Evolutionary conservation across 768 basidiomycete genomes (phyloP), one percentile per base, ranked within the genome.

Genomic region (Tricholoma flavovirens): DNA sequence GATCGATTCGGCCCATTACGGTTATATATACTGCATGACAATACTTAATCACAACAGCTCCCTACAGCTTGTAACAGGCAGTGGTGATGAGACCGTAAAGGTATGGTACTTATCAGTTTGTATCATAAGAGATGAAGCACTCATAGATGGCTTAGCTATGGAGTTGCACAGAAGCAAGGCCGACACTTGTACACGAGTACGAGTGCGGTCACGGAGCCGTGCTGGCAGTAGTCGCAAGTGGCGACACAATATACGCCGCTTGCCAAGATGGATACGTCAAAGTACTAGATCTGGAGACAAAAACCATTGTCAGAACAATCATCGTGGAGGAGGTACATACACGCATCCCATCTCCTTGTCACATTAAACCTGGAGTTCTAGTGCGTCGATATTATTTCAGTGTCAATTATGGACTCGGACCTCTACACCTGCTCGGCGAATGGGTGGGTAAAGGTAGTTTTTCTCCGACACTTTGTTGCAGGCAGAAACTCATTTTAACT

Each of bases 191-290:
- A 19, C 83, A 90, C 59, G 83, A 86, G 3, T 91, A 90, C 58
- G 76, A 81, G 26, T 90, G 87, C 62, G 77, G 71, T 53, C 83
- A 83, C 61, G 90, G 93, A 1, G 95, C 93, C 0, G 84, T 97
- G 5, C 76, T 94, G n/a, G 83, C 92, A 0, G 76, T 98, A 24
- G 83, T 83, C 2, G 81, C 82, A 0, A 77, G 78, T 32, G 87
- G 86, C 19, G 90, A 90, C 17, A 90, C 91, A 1, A 77, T 98
- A 19, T 97, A 88, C 64, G 96, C 92, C 6, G 96, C 93, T 0
- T 90, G 94, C 62, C 96, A 98, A 70, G 93, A 93, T 59, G 96
- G 96, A 2, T 86, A 89, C 62, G 90, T 98, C 62, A 88, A 88
- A 60, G 86, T 98, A 4, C 83, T 91, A 72, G 95, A 98, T 68